Conservation (phyloP, 805 yeast species). For the Ogataea thermomethanolica region DNA sequence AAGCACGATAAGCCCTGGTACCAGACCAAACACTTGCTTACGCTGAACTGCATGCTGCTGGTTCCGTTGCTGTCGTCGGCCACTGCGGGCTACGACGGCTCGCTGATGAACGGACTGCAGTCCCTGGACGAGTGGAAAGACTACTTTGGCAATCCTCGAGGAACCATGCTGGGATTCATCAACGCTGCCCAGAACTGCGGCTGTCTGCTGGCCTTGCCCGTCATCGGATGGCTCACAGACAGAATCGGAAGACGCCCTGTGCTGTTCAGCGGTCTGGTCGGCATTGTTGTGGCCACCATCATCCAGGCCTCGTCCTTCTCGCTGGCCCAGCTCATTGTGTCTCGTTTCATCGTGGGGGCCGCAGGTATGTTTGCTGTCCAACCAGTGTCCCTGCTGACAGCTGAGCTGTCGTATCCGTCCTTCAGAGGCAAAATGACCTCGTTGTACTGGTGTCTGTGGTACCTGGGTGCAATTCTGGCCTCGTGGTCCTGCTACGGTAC, state of each 20-base stretch:
- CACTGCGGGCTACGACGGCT: constrained; percentile 41
- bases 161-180: constrained; percentile 35
- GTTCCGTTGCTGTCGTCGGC: constrained; percentile 36
- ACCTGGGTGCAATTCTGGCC: constrained; percentile 44
- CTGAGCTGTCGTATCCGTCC: constrained; percentile 49
- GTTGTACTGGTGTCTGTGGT: constrained; percentile 46
- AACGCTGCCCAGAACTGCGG: constrained; percentile 39
- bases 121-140: constrained; percentile 37
- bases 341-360: constrained; percentile 47
- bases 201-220: constrained; percentile 27
- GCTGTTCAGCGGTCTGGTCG: constrained; percentile 47
- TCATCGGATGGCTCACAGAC: constrained; percentile 39
- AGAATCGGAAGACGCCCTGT: constrained; percentile 57
- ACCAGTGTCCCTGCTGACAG: constrained; percentile 46
- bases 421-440: constrained; percentile 42
- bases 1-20: constrained; percentile 34
- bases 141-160: constrained; percentile 33
- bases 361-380: constrained; percentile 42
- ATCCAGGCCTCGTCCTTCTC: constrained; percentile 45
- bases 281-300: constrained; percentile 53
- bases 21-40: constrained; percentile 36
- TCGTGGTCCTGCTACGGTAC: constrained; percentile 47
- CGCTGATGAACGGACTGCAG: constrained; percentile 46
- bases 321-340: constrained; percentile 36
- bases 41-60: constrained; percentile 37